Conservation (phyloP, 371 early-diverging fungal species). For the Synchytrium microbalum region DNA sequence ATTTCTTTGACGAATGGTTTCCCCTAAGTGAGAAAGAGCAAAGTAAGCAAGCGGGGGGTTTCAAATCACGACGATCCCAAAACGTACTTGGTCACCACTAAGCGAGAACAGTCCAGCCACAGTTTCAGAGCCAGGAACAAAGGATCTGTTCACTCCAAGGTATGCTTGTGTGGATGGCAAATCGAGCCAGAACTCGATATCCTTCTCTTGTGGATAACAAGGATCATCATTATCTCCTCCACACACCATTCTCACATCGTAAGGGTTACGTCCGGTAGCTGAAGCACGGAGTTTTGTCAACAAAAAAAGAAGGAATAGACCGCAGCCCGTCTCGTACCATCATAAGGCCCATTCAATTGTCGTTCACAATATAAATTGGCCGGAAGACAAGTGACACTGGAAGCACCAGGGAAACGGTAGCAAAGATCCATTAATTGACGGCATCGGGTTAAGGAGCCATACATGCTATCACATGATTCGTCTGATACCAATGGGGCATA, state of each 20-base stretch:
- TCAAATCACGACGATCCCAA: not conserved
- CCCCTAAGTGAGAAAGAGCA: constrained; percentile 81
- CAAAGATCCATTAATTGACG: not conserved
- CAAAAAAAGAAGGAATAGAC: too few species aligned
- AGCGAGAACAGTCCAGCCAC: not conserved
- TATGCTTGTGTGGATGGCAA: constrained; percentile 62
- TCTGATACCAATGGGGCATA: constrained; percentile 57
- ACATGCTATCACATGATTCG: constrained; percentile 63
- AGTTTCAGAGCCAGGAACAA: not conserved
- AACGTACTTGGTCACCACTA: not conserved
- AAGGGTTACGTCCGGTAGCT: constrained; percentile 64
- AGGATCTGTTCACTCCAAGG: constrained; percentile 47
- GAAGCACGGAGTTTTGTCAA: too few species aligned
- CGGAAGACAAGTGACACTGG: constrained; percentile 66
- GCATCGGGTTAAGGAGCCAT: constrained; percentile 13
- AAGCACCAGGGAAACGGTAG: not conserved
- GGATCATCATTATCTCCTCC: constrained; percentile 30
- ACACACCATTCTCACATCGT: constrained; percentile 72
- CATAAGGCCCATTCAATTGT: constrained; percentile 20
- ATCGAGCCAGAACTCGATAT: constrained; percentile 55
- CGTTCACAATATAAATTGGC: constrained; percentile 84
- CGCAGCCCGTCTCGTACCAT: too few species aligned
- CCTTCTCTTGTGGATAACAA: constrained; percentile 72
- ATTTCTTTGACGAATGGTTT: constrained; percentile 68
- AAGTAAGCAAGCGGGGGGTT: too few species aligned